Evolutionary conservation across 257 asterid species (phyloP).

Genomic region (Asclepias syriaca): DNA sequence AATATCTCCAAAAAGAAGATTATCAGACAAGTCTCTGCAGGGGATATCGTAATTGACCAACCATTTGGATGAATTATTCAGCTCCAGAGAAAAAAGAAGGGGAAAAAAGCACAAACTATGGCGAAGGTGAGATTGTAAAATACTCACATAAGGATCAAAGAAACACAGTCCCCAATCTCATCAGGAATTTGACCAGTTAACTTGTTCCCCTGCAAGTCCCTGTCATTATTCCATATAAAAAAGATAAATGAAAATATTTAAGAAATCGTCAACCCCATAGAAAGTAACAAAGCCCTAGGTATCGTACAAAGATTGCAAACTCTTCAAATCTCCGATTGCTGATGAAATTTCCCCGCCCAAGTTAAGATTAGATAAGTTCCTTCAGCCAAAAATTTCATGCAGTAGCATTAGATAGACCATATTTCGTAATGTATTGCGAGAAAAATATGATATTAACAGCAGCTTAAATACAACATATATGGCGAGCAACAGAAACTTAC

Average conservation of each 20-base stretch:
- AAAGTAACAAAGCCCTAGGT: background rate
- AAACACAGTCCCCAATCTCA: slow-evolving; percentile 77
- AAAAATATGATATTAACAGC: background rate
- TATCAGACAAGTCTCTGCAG: slow-evolving; percentile 83
- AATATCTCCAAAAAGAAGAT: slow-evolving; percentile 72
- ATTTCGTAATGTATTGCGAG: background rate
- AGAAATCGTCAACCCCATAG: background rate
- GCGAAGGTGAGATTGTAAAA: background rate
- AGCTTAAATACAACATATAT: background rate
- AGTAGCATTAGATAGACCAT: background rate
- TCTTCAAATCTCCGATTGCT: slow-evolving; percentile 72
- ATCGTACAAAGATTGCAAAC: slow-evolving; percentile 68
- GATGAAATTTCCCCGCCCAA: slow-evolving; percentile 92
- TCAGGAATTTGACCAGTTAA: slow-evolving; percentile 92
- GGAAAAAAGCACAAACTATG: background rate
- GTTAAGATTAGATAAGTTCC: slow-evolving; percentile 84
- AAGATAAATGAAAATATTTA: background rate
- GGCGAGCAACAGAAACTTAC: slow-evolving; percentile 36
- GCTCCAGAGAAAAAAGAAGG: background rate
- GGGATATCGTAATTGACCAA: background rate
- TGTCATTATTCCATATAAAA: slow-evolving; percentile 19
- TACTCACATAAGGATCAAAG: slow-evolving; percentile 54
- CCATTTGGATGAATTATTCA: background rate
- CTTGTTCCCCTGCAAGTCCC: slow-evolving; percentile 89
- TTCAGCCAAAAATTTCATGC: slow-evolving; percentile 18